Conservation (phyloP, 805 yeast species). For the Metschnikowia orientalis region DNA sequence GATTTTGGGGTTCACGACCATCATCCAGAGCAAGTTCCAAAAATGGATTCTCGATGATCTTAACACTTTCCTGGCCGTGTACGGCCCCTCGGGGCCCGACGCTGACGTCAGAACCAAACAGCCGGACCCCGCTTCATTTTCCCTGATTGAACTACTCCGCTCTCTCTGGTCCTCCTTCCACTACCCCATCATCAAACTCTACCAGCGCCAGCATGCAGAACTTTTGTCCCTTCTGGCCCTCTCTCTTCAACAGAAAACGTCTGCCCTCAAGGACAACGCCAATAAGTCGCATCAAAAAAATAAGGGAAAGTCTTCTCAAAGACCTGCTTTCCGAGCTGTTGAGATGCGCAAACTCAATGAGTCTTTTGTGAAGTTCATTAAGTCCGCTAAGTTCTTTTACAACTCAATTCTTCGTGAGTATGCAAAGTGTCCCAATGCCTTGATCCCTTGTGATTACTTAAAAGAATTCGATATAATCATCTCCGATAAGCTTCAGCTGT, state of each 20-base stretch:
- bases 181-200: slow-evolving; percentile 59
- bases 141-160: slow-evolving; percentile 36
- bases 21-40: slow-evolving; percentile 45
- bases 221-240: slow-evolving; percentile 18
- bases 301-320: slow-evolving; percentile 7
- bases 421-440: slow-evolving; percentile 33
- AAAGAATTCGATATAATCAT: slow-evolving; percentile 23
- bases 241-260: too few species aligned
- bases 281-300: slow-evolving; percentile 3
- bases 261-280: slow-evolving; percentile 17
- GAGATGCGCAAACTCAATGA: slow-evolving; percentile 56
- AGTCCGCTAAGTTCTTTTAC: slow-evolving; percentile 48
- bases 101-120: slow-evolving; percentile 7
- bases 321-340: slow-evolving; percentile 31
- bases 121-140: slow-evolving; percentile 28
- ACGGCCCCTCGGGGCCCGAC: slow-evolving; percentile 1
- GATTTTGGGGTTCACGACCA: slow-evolving; percentile 45
- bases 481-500: background rate
- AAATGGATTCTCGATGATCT: slow-evolving; percentile 37
- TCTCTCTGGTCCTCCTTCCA: slow-evolving; percentile 58
- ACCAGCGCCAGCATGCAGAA: slow-evolving; percentile 37
- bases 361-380: slow-evolving; percentile 45
- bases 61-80: slow-evolving; percentile 23
- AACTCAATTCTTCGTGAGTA: slow-evolving; percentile 37
- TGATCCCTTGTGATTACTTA: slow-evolving; percentile 29